Base-by-base conservation (phyloP, 1,284 basidiomycete genomes). In the Pseudozyma sp. region DNA sequence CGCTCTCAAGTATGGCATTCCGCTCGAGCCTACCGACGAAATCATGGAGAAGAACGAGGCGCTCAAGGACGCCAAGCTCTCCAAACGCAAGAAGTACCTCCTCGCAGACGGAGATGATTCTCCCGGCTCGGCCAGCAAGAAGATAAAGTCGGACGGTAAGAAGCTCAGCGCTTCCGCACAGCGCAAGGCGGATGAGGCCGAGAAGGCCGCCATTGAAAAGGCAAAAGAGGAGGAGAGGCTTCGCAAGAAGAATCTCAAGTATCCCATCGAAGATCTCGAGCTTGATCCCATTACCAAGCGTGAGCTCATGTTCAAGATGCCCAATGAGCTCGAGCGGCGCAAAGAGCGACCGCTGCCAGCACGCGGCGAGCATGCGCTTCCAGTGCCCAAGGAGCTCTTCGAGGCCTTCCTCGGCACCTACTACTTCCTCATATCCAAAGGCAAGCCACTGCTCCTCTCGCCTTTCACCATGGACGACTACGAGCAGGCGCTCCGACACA, bases 391-490 rank as follows among this genome's bases (percentile, higher is more conserved):
- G 4, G 89, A 89, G 9, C 87, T 89, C 7, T 95, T 97, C 74
- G 94, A 97, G 82, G 87, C 88, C 17, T 93, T 97, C 85, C 85
- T 98, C 47, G 90, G 92, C 88, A 87, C 90, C 17, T 99, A 94
- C 93, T 94, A 92, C 84, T 97, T 97, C 85, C 86, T 98, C 73
- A 91, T 92, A 63, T 91, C 94, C 57, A 94, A 94, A 85, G 93
- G 94, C 8, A 91, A 92, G 88, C 91, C 94, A 3, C 87, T 99
- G 14, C 90, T 91, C 69, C 86, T 99, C 10, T 96, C 95, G n/a
- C 87, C 91, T 10, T 94, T 98, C 84, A 92, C 94, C 0, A 87
- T 98, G 78, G 97, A 99, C 84, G 97, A 98, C 78, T 94, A 92
- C 81, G 94, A 96, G 81, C 89, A 90, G 66, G 91, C 94, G 0